Percentiles rank a stretch among this genome's conserved stretches.
Conservation (phyloP, 2,329 filamentous ascomycete species). For the Sporothrix mexicana region DNA sequence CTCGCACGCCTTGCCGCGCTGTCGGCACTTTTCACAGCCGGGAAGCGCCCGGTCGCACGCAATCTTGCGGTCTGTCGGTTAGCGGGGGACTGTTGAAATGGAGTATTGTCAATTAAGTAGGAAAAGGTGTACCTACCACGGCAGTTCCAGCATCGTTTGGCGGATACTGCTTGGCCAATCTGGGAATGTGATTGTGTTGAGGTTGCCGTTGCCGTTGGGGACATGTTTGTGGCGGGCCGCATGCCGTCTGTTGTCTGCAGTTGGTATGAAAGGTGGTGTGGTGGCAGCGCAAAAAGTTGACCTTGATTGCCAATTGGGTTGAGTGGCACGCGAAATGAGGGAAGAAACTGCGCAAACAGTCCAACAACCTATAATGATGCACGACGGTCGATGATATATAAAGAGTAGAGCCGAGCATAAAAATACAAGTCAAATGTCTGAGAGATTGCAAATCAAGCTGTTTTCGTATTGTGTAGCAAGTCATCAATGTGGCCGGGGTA, state of each 20-base stretch:
- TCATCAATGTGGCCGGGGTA: too few relatives aligned
- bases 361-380: too few relatives aligned
- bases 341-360: neutral
- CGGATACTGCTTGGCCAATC: neutral
- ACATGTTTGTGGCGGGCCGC: neutral
- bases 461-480: too few relatives aligned
- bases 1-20: conserved; percentile 29
- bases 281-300: neutral
- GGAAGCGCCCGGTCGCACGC: conserved; percentile 36
- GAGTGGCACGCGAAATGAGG: neutral
- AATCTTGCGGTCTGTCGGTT: conserved; percentile 33
- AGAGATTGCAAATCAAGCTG: too few relatives aligned
- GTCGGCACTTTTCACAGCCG: conserved; percentile 32
- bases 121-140: conserved; percentile 11
- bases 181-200: neutral
- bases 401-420: too few relatives aligned
- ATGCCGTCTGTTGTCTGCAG: neutral
- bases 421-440: too few relatives aligned
- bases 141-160: conserved; percentile 34
- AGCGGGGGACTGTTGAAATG: neutral
- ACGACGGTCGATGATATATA: too few relatives aligned
- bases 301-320: neutral
- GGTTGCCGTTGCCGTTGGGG: neutral
- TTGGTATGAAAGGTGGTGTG: neutral
- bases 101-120: neutral